Conservation (phyloP, 2,329 filamentous ascomycete genomes). For the Byssochlamys sp. region DNA sequence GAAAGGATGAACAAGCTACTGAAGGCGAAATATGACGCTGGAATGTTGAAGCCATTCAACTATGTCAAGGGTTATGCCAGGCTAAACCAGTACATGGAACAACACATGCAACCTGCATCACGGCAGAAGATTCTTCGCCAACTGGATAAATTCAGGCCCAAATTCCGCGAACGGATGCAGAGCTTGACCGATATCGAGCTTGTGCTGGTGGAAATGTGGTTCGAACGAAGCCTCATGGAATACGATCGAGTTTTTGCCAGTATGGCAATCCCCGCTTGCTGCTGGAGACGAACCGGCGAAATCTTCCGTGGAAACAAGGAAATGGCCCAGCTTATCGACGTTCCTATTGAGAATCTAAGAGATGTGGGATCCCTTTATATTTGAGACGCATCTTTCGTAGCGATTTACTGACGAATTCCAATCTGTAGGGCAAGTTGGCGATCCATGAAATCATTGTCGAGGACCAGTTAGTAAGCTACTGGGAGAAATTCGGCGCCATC, state of each 20-base stretch:
- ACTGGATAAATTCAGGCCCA: conserved; percentile 84
- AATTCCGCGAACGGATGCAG: conserved; percentile 91
- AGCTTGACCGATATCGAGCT: conserved; percentile 86
- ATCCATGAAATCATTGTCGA: conserved; percentile 93
- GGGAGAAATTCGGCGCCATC: conserved; percentile 97
- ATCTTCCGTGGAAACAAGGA: conserved; percentile 97
- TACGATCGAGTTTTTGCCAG: conserved; percentile 97
- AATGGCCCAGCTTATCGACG: conserved; percentile 92
- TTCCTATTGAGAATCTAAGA: conserved; percentile 79
- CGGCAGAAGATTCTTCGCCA: conserved; percentile 87
- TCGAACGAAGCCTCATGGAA: conserved; percentile 90
- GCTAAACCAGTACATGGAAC: conserved; percentile 82
- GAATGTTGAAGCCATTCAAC: conserved; percentile 90
- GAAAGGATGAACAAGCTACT: conserved; percentile 91
- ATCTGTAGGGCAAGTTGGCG: conserved; percentile 71
- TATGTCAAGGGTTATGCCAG: conserved; percentile 94
- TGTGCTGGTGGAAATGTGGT: conserved; percentile 97
- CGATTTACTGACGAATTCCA: conserved; percentile 3
- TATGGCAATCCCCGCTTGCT: conserved; percentile 96
- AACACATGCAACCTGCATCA: conserved; percentile 68
- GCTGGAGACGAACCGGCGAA: conserved; percentile 91
- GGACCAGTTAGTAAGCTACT: conserved; percentile 89
- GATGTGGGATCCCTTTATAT: conserved; percentile 55
- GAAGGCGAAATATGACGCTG: conserved; percentile 90
- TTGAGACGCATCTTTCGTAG: not conserved